Evolutionary conservation across 108 stramenopile species (phyloP).

Genomic region (Mediolabrus comicus): DNA sequence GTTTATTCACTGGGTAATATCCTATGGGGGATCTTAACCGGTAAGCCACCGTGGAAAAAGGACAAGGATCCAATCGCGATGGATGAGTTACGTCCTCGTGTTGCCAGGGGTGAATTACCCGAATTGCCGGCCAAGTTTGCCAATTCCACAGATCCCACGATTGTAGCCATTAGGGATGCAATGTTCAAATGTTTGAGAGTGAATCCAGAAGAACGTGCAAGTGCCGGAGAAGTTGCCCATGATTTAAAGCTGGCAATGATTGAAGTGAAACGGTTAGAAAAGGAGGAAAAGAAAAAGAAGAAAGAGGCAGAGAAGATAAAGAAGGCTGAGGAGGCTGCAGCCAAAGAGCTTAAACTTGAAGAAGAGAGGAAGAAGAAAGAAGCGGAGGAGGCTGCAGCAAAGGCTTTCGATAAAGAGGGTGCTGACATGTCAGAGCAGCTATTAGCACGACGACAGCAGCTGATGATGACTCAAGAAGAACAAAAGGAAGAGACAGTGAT

Average conservation of each 20-base stretch:
- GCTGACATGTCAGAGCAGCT: background rate
- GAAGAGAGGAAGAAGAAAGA: background rate
- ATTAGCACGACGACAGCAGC: background rate
- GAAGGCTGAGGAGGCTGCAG: background rate
- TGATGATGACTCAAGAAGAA: background rate
- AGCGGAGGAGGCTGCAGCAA: background rate
- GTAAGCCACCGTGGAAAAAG: conserved; percentile 5
- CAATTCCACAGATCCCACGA: conserved; percentile 1
- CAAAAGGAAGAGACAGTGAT: no score
- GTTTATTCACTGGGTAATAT: conserved; percentile 9
- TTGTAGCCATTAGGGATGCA: conserved; percentile 4
- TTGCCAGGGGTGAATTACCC: conserved; percentile 1
- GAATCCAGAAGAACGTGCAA: conserved; percentile 7
- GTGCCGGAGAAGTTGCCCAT: conserved; percentile 1
- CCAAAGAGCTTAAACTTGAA: background rate
- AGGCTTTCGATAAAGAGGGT: background rate
- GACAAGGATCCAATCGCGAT: background rate
- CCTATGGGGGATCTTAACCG: background rate
- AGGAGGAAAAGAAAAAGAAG: background rate
- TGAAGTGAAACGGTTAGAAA: background rate
- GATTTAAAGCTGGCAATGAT: background rate
- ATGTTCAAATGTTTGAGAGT: conserved; percentile 4
- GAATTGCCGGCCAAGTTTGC: background rate
- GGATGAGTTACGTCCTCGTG: conserved; percentile 1
- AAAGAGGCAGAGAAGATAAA: background rate